A percentile compares a stretch with the other conserved stretches of the same genome.
phyloP scores from a whole-genome alignment of 257 asterid species.

The Paulownia fortunei region DNA sequence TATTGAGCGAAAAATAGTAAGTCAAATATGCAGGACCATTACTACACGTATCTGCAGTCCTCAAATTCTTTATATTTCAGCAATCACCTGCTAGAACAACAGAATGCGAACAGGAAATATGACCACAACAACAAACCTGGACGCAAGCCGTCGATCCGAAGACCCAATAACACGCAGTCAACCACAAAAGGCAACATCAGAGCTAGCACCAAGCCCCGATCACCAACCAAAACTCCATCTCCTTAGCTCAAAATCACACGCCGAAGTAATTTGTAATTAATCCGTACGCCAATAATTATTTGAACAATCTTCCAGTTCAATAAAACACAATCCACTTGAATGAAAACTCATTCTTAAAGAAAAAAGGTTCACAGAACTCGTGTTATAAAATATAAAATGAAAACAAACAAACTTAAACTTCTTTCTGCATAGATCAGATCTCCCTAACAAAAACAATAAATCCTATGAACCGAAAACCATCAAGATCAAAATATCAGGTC shows the following conservation, averaged over 20 bases:
- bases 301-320: slow-evolving; percentile 8
- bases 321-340: slow-evolving; percentile 1
- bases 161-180: background rate
- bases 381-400: background rate
- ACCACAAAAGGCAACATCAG: background rate
- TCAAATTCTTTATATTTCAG: background rate
- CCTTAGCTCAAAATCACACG: background rate
- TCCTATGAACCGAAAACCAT: background rate
- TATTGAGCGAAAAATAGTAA: background rate
- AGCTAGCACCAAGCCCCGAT: background rate
- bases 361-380: background rate
- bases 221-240: slow-evolving; percentile 8
- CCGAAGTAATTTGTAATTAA: background rate
- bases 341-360: background rate
- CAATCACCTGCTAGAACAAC: background rate
- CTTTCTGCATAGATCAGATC: slow-evolving; percentile 34
- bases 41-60: background rate
- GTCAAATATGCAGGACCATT: background rate
- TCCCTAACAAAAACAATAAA: background rate
- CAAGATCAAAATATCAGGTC: slow-evolving; percentile 20
- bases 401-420: background rate
- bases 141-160: background rate
- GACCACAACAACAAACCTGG: background rate
- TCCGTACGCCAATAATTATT: background rate
- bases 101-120: background rate